Base-by-base conservation (phyloP, 140 eudicot species). In the Stevia rebaudiana region DNA sequence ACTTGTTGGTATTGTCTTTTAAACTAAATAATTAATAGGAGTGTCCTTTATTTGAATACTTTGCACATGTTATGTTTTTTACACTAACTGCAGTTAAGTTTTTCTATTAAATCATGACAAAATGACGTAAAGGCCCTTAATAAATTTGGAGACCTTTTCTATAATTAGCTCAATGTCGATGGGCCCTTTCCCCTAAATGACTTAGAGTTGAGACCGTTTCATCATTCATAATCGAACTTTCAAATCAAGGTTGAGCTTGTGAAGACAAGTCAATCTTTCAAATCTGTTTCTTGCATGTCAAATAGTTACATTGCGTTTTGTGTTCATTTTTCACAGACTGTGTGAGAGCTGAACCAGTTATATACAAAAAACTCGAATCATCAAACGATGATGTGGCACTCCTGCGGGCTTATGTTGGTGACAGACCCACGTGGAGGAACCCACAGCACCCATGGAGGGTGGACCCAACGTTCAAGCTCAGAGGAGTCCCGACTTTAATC, bases 291-390 rank as follows among this genome's bases (percentile, higher is more conserved):
- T 13, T 50, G n/a, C n/a, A n/a, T n/a, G n/a, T n/a, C n/a, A n/a
- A 43, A 11, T 8, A 6, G 21, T 68, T 28, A 24, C 49, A 13
- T 3, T 13, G 52, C 6, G 19, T 25, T 54, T 23, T 19, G 9
- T 60, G 5, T 35, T 59, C 11, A 22, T 61, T 50, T 19, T n/a
- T 69, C 46, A 48, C 85, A 87, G 96, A 92, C 74, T 92, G 98
- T 63, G 98, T 92, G 42, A 74, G 96, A 81, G 96, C 98, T 53
- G 98, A 92, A 67, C 98, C 98, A 0, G 95, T 88, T 52, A 88
- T 92, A 25, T 79, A 83, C 86, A 92, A 88, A 41, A 83, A 83
- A 63, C 78, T 92, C 9, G 96, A 85, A 67, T 83, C 84, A 28
- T 74, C 83, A 1, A 19, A 71, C 0, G 84, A 75, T 42, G 76